These are phyloP conservation scores for Colletotrichum eleusines DNA, from an alignment of 2,329 filamentous ascomycete species.

Conservation along the genomic window DNA sequence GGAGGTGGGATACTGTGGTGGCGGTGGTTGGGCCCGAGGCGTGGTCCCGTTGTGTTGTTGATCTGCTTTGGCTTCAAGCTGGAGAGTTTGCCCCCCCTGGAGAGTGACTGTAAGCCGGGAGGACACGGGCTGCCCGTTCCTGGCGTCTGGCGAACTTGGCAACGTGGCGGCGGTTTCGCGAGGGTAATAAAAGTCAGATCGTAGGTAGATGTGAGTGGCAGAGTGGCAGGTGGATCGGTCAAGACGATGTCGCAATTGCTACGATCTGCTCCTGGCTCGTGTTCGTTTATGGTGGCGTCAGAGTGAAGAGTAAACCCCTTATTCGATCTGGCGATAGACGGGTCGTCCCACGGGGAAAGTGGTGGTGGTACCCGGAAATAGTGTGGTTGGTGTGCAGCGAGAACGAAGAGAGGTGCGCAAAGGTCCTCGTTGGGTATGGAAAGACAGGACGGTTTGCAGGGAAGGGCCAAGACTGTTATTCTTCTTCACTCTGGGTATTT, in stretches of 20 bases:
- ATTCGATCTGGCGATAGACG: background rate
- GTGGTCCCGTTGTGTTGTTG: slow-evolving; percentile 3
- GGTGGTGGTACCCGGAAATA: background rate
- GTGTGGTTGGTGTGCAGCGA: background rate
- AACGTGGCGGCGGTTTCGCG: slow-evolving; percentile 58
- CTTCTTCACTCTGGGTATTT: background rate
- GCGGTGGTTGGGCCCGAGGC: slow-evolving; percentile 62
- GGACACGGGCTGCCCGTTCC: slow-evolving; percentile 59
- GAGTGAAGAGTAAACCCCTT: background rate
- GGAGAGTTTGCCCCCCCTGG: slow-evolving; percentile 2
- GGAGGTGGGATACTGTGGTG: slow-evolving; percentile 70
- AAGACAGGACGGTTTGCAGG: background rate
- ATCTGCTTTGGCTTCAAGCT: slow-evolving; percentile 40
- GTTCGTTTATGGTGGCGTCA: background rate
- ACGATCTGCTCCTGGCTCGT: background rate
- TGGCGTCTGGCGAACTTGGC: slow-evolving; percentile 60
- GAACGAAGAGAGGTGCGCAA: background rate
- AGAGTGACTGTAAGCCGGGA: slow-evolving; percentile 49
- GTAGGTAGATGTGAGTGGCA: slow-evolving; percentile 7
- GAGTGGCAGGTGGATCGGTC: background rate
- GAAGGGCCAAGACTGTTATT: too few relatives aligned
- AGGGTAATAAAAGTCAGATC: slow-evolving; percentile 15
- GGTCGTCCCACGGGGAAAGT: background rate
- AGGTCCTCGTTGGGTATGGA: background rate
- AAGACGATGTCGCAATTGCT: background rate